Evolutionary conservation across 2,329 filamentous ascomycete species (phyloP).

Genomic region (Karstenula rhodostoma): DNA sequence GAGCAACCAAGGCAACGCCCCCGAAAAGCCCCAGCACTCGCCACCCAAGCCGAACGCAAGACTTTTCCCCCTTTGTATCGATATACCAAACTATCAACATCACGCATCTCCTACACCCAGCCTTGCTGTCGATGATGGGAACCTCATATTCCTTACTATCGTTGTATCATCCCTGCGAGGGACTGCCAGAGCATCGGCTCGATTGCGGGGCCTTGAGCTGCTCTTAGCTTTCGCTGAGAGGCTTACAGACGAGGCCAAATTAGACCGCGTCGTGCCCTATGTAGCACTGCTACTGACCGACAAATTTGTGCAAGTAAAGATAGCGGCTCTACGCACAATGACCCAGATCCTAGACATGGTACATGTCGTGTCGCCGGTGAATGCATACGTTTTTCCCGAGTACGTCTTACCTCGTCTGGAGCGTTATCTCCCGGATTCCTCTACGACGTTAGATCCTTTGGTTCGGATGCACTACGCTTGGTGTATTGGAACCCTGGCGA

Average conservation of each 20-base stretch:
- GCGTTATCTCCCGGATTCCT: constrained; percentile 62
- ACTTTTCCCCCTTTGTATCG: constrained; percentile 82
- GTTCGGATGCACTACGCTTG: constrained; percentile 92
- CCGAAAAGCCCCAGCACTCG: constrained; percentile 40
- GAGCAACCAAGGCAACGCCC: constrained; percentile 65
- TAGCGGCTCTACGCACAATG: constrained; percentile 84
- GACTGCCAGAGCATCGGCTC: constrained; percentile 86
- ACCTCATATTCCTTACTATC: constrained; percentile 88
- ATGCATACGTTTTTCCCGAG: constrained; percentile 72
- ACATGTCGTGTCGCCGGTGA: constrained; percentile 80
- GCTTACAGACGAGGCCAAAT: constrained; percentile 91
- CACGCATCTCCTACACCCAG: constrained; percentile 68
- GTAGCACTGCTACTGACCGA: constrained; percentile 84
- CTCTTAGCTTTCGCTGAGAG: constrained; percentile 90
- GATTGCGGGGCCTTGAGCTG: constrained; percentile 88
- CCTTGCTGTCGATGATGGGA: constrained; percentile 81
- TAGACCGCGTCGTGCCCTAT: constrained; percentile 92
- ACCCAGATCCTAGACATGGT: constrained; percentile 86
- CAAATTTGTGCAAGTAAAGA: constrained; percentile 81
- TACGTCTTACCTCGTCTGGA: constrained; percentile 69
- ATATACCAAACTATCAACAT: constrained; percentile 85
- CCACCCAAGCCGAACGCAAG: constrained; percentile 57
- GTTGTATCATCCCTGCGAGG: constrained; percentile 89
- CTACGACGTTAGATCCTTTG: constrained; percentile 64
- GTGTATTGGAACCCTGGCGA: constrained; percentile 86